A percentile compares a stretch with the other conserved stretches of the same genome.
Evolutionary conservation across 148 eudicot species (phyloP).

Genomic region (Selenicereus undatus): DNA sequence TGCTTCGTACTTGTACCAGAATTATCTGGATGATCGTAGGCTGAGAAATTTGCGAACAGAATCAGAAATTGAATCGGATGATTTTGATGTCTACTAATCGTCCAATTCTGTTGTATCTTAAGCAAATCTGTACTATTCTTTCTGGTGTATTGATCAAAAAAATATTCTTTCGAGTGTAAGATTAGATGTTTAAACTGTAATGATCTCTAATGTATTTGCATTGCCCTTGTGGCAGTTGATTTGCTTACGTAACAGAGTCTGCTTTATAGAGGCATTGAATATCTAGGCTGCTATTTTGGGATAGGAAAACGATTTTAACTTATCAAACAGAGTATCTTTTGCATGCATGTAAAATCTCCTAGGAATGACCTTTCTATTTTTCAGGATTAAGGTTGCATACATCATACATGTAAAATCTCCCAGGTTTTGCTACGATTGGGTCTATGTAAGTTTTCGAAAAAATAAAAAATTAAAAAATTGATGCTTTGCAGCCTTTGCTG

Average conservation of each 20-base stretch:
- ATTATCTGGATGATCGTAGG: slow-evolving; percentile 31
- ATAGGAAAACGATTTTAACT: no score
- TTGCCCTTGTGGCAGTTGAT: not conserved
- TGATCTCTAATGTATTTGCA: not conserved
- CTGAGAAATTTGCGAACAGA: not conserved
- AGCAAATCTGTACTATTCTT: slow-evolving; percentile 15
- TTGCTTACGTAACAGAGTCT: not conserved
- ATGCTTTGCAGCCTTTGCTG: no score
- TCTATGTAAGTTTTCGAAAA: no score
- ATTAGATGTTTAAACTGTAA: slow-evolving; percentile 1
- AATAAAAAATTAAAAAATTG: no score
- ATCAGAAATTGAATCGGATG: slow-evolving; percentile 1
- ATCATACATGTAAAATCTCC: no score
- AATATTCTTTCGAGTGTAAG: slow-evolving; percentile 18
- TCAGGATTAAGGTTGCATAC: no score
- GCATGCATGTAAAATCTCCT: no score
- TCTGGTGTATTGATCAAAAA: not conserved
- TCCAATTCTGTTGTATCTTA: slow-evolving; percentile 17
- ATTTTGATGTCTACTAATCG: slow-evolving; percentile 7
- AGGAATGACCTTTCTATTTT: no score
- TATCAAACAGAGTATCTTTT: no score
- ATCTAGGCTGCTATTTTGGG: not conserved
- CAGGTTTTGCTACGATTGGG: no score
- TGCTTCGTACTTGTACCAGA: slow-evolving; percentile 38
- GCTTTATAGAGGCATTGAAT: not conserved